Base-by-base conservation (phyloP, 495 filamentous ascomycete species). In the Neurospora sp. region DNA sequence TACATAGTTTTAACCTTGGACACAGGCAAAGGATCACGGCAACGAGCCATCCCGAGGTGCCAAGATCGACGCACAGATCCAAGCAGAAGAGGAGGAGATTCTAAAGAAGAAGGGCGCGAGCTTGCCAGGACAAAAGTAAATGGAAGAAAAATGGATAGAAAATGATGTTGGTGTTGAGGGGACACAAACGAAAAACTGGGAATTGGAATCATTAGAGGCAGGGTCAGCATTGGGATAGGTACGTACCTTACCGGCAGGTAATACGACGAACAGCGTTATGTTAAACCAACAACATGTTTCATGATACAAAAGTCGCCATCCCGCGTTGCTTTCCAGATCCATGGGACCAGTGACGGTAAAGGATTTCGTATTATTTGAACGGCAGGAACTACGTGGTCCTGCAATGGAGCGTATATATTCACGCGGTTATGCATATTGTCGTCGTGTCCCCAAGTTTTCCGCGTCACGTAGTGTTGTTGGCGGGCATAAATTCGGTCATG, bases 31-130 rank as follows among this genome's bases (percentile, higher is more conserved):
- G 37, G 78, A 86, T 74, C 90, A 94, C 74, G 91, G 92, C 9
- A 90, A 93, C 74, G 80, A 89, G 77, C 92, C 92, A 10, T 92
- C 89, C 10, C 87, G 84, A 75, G 92, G 92, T 3, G 92, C 92
- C 10, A 83, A 90, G 82, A 88, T 92, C 69, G 92, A 94, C 79
- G 88, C 87, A 10, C 85, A 92, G 79, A 78, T 94, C 21, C 83
- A 92, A 79, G 84, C 83, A 5, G 91, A 93, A 54, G 92, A 94
- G 70, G 90, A 92, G 79, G 87, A 89, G 80, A 79, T 84, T 42
- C 72, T 94, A 54, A 86, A 78, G 71, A 88, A 88, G 83, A 93
- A 92, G 84, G 86, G 85, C 31, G 84, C 82, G 69, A 75, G 70
- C 70, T 21, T 74, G 54, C 72, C 74, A 7, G 73, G 73, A 31